phyloP scores from a whole-genome alignment of 75 land plant species.

The Adiantum capillusveneris region DNA sequence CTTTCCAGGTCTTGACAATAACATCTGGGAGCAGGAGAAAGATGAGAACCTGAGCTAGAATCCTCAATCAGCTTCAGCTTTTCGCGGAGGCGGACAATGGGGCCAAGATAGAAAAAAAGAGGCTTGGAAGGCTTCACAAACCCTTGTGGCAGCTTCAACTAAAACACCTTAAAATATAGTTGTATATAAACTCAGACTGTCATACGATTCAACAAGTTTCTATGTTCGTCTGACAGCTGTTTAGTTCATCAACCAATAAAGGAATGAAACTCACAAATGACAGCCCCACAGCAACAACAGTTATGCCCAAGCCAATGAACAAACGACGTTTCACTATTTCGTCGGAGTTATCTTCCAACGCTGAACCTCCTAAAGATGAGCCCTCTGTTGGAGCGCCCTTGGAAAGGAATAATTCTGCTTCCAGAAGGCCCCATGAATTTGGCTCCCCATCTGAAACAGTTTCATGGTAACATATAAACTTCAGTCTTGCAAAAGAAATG shows the following conservation, averaged over 20 bases:
- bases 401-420: constrained; percentile 37
- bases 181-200: neutral
- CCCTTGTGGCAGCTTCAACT: constrained; percentile 37
- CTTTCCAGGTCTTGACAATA: neutral
- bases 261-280: constrained; percentile 23
- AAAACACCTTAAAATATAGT: constrained; percentile 8
- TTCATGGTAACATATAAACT: neutral
- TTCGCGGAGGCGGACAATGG: constrained; percentile 34
- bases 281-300: constrained; percentile 24
- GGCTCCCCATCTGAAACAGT: constrained; percentile 15
- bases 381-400: constrained; percentile 41
- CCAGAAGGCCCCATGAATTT: constrained; percentile 39
- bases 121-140: constrained; percentile 37
- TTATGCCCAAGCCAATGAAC: constrained; percentile 29
- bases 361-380: constrained; percentile 13
- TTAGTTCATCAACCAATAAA: neutral
- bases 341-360: constrained; percentile 24
- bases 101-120: constrained; percentile 27
- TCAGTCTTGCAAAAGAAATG: neutral
- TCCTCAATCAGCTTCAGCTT: constrained; percentile 30
- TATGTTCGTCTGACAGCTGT: neutral
- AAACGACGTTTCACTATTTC: constrained; percentile 29
- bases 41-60: constrained; percentile 24
- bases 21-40: constrained; percentile 2
- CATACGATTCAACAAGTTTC: constrained; percentile 1